Percentiles rank a stretch among this genome's conserved stretches.
Evolutionary conservation across 2,329 filamentous ascomycete genomes (phyloP).

Genomic region (Dothistroma pini): DNA sequence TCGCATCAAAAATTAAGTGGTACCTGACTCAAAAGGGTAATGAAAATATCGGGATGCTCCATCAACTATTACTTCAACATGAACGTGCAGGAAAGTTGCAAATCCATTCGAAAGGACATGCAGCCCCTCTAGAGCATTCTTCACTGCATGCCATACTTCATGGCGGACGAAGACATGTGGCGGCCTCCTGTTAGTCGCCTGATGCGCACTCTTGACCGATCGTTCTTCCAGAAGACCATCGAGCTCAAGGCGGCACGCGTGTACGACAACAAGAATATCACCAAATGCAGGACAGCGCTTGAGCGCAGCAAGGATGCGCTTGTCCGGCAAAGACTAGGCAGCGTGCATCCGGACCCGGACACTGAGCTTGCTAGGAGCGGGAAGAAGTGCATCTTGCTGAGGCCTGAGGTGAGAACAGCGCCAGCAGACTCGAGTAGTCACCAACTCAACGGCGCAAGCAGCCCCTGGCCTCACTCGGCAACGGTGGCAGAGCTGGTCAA

Average conservation of each 20-base stretch:
- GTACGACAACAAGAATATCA: conserved; percentile 70
- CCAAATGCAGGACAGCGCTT: conserved; percentile 64
- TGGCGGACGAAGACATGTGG: conserved; percentile 54
- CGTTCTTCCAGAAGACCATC: conserved; percentile 74
- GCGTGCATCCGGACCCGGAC: conserved; percentile 62
- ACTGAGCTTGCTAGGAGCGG: conserved; percentile 46
- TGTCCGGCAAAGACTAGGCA: conserved; percentile 58
- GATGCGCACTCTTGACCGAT: conserved; percentile 75
- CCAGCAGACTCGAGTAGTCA: not conserved
- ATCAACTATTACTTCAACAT: conserved; percentile 11
- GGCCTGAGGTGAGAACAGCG: conserved; percentile 38
- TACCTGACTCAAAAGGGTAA: not conserved
- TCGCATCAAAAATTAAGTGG: not conserved
- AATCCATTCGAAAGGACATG: too few species aligned
- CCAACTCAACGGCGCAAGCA: conserved; percentile 5
- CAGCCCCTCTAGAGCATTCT: too few species aligned
- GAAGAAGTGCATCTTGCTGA: conserved; percentile 46
- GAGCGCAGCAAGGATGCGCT: conserved; percentile 64
- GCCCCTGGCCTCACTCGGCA: conserved; percentile 68
- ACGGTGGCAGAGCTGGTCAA: conserved; percentile 66
- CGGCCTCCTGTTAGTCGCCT: conserved; percentile 76
- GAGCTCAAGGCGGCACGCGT: conserved; percentile 75
- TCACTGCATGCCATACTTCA: conserved; percentile 3
- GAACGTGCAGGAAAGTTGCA: not conserved
- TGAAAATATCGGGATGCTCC: not conserved